These are phyloP conservation scores for Chamaecyparis obtusa DNA, from an alignment of 75 land plant species.

Conservation along the genomic window DNA sequence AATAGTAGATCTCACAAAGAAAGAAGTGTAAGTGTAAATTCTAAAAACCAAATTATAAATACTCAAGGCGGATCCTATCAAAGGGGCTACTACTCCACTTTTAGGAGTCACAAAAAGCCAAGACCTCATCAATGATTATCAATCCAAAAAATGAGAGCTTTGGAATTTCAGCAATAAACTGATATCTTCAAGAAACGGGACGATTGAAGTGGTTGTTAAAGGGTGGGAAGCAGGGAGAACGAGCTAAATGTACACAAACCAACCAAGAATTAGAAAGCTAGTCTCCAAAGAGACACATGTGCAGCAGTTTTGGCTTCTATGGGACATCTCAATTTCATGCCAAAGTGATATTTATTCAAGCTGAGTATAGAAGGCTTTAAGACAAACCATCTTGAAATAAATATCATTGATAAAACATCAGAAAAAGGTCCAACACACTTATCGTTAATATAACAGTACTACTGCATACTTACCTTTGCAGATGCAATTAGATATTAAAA, in stretches of 20 bases:
- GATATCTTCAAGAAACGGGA: neutral
- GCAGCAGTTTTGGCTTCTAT: too few relatives aligned
- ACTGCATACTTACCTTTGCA: neutral
- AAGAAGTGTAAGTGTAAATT: neutral
- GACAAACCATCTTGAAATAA: neutral
- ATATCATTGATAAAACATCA: neutral
- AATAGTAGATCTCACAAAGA: neutral
- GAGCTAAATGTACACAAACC: neutral
- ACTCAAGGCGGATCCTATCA: neutral
- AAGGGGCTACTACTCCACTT: neutral
- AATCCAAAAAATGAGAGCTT: neutral
- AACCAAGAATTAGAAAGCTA: too few relatives aligned
- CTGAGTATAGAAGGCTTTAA: neutral
- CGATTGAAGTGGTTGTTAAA: neutral
- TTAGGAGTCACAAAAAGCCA: neutral
- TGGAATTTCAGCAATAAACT: neutral
- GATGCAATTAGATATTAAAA: neutral
- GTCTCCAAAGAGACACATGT: too few relatives aligned
- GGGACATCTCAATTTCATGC: too few relatives aligned
- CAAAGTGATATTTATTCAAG: too few relatives aligned
- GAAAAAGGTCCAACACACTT: neutral
- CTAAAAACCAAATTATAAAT: neutral
- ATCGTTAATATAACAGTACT: neutral
- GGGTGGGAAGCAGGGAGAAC: neutral
- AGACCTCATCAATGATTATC: neutral